Percentiles rank a stretch among this genome's conserved stretches.
phyloP scores from a whole-genome alignment of 441 rosid genomes.

The Euphorbia corollata region DNA sequence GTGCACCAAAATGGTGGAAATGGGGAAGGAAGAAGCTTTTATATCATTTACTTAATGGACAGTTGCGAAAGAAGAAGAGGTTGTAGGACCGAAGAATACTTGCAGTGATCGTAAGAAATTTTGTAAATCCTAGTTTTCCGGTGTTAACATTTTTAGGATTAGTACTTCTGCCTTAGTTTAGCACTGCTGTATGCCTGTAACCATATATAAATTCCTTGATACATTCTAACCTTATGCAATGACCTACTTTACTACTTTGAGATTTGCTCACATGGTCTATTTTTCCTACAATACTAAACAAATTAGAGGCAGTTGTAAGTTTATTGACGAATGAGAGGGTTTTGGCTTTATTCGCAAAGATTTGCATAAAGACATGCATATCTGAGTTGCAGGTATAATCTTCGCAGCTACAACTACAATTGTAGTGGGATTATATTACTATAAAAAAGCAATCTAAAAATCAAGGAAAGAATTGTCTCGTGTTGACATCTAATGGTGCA shows the following conservation, averaged over 20 bases:
- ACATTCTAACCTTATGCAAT: neutral
- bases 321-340: no score
- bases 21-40: conserved; percentile 61
- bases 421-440: no score
- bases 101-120: conserved; percentile 14
- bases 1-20: conserved; percentile 61
- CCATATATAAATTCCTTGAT: neutral
- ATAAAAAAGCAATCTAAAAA: no score
- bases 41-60: conserved; percentile 43
- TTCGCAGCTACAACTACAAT: no score
- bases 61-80: conserved; percentile 26
- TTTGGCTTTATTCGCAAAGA: no score
- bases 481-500: conserved; percentile 35
- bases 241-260: neutral
- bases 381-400: no score
- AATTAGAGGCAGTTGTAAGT: conserved; percentile 23
- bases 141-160: neutral
- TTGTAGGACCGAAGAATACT: conserved; percentile 16
- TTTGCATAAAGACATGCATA: no score
- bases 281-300: neutral
- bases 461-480: no score
- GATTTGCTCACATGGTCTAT: neutral
- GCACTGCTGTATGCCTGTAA: neutral
- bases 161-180: neutral
- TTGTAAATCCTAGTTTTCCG: conserved; percentile 16